Evolutionary conservation across 2,329 filamentous ascomycete species (phyloP).

Genomic region (Trichocomaceae sp.): DNA sequence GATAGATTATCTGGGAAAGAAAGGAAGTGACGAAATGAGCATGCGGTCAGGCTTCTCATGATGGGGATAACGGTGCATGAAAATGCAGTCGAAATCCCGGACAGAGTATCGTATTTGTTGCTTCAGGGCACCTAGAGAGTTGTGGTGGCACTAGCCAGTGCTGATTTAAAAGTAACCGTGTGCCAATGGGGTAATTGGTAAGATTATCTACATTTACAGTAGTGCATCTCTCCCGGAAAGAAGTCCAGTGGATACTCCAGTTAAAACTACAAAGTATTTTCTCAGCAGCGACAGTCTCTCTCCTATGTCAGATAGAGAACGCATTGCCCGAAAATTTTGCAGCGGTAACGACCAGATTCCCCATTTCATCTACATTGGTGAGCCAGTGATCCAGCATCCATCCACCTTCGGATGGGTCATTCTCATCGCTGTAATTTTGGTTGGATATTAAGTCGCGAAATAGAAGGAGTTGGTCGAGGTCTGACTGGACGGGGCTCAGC

Average conservation of each 20-base stretch:
- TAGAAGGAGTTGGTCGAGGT: background rate
- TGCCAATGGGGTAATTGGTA: no score
- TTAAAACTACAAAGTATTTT: no score
- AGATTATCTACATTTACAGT: no score
- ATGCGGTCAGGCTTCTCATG: background rate
- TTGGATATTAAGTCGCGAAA: constrained; percentile 1
- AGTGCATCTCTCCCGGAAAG: no score
- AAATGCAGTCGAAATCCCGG: background rate
- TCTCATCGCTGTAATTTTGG: background rate
- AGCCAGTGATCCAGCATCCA: background rate
- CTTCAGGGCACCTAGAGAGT: no score
- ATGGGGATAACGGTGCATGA: background rate
- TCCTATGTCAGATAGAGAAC: no score
- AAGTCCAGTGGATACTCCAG: no score
- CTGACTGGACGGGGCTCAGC: background rate
- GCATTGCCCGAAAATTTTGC: background rate
- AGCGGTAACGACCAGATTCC: constrained; percentile 1
- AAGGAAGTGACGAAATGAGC: background rate
- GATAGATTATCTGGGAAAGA: background rate
- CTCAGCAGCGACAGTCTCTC: no score
- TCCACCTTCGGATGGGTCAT: background rate
- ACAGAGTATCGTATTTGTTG: background rate
- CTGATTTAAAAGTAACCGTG: no score
- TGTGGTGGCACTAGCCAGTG: no score
- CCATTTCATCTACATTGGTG: background rate